Evolutionary conservation across 495 filamentous ascomycete species (phyloP).

Genomic region (Filosporella fistucella): DNA sequence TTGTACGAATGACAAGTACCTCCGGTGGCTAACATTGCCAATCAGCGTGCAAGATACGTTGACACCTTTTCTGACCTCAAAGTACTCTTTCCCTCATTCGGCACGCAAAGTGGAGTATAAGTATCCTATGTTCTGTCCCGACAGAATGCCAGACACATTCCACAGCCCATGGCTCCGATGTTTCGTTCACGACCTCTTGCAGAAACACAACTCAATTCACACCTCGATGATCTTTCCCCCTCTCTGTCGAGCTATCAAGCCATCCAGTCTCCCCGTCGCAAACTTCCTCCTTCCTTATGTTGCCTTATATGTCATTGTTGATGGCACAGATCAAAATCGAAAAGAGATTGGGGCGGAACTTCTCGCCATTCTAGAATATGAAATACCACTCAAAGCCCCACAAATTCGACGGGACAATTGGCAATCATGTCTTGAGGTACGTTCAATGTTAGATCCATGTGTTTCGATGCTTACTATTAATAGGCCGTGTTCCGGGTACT

Average conservation of each 20-base stretch:
- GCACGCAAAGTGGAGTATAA: constrained; percentile 44
- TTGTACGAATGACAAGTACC: background rate
- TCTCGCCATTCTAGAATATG: constrained; percentile 59
- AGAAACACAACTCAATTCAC: constrained; percentile 64
- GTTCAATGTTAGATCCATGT: constrained; percentile 7
- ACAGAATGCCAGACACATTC: constrained; percentile 3
- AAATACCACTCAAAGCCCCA: constrained; percentile 48
- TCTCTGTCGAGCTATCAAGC: constrained; percentile 71
- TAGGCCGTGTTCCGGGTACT: constrained; percentile 86
- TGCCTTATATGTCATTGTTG: constrained; percentile 70
- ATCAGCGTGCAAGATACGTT: constrained; percentile 71
- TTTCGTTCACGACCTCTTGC: constrained; percentile 77
- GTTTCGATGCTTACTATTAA: background rate
- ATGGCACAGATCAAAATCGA: constrained; percentile 59
- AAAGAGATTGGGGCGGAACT: constrained; percentile 69
- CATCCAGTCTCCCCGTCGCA: constrained; percentile 76
- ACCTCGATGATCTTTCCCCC: constrained; percentile 72
- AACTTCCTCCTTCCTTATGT: constrained; percentile 85
- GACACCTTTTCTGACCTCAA: constrained; percentile 80
- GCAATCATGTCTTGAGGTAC: constrained; percentile 79
- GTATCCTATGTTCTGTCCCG: constrained; percentile 72
- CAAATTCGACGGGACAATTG: constrained; percentile 61
- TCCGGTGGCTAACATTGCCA: constrained; percentile 70
- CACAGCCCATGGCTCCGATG: constrained; percentile 77
- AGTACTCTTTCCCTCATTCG: constrained; percentile 66